Evolutionary conservation across 768 basidiomycete species (phyloP).

Genomic region (Kwoniella europaea): DNA sequence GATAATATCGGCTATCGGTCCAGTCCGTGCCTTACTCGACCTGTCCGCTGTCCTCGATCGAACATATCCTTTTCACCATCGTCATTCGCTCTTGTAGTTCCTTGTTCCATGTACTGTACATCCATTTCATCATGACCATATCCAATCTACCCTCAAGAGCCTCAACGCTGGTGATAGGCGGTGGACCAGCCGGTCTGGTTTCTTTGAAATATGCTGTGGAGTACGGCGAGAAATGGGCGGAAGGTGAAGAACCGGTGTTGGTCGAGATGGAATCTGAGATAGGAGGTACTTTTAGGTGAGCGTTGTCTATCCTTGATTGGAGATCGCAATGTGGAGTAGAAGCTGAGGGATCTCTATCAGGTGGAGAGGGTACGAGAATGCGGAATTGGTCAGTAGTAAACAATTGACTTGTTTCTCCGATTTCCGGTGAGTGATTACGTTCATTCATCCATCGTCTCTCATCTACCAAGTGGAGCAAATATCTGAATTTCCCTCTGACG

Average conservation of each 20-base stretch:
- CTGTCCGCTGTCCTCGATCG: too few species aligned
- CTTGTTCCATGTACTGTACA: too few species aligned
- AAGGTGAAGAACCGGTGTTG: conserved; percentile 40
- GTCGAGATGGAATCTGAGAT: conserved; percentile 54
- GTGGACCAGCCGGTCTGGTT: conserved; percentile 50
- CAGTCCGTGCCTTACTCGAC: too few species aligned
- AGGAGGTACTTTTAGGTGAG: conserved; percentile 50
- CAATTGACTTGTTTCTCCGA: conserved; percentile 80
- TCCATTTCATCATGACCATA: too few species aligned
- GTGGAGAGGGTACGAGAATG: conserved; percentile 51
- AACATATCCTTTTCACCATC: too few species aligned
- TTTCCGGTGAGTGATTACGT: conserved; percentile 64
- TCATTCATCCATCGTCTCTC: too few species aligned
- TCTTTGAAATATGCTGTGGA: conserved; percentile 45
- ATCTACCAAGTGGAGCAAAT: conserved; percentile 38
- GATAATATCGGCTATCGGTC: too few species aligned
- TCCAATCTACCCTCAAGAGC: conserved; percentile 5
- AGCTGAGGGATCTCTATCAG: conserved; percentile 17
- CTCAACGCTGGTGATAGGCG: conserved; percentile 48
- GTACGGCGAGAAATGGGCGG: conserved; percentile 32
- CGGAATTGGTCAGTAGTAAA: conserved; percentile 62
- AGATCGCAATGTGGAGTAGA: conserved; percentile 10
- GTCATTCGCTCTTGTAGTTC: too few species aligned
- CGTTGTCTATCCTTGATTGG: too few species aligned
- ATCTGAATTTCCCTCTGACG: conserved; percentile 26